These are phyloP conservation scores for Pythium aquatile DNA, from an alignment of 352 stramenopile species.

Conservation along the genomic window DNA sequence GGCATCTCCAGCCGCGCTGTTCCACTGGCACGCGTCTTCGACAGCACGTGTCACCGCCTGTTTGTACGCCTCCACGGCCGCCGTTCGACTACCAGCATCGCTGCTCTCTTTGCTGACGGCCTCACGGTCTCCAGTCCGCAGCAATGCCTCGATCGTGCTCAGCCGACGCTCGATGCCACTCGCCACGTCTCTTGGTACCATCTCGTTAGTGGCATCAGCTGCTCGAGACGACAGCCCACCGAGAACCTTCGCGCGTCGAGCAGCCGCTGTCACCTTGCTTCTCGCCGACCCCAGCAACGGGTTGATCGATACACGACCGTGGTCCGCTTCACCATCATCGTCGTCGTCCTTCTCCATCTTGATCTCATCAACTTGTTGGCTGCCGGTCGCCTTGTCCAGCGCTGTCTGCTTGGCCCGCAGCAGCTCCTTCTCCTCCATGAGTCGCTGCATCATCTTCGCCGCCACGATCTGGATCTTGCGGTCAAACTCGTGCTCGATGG, in stretches of 20 bases:
- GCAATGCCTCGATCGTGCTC: conserved; percentile 21
- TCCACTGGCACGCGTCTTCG: conserved; percentile 19
- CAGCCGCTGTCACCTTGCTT: not conserved
- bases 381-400: conserved; percentile 15
- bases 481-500: conserved; percentile 53
- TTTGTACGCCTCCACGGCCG: conserved; percentile 10
- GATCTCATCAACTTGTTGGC: not conserved
- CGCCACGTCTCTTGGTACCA: not conserved
- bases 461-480: conserved; percentile 47
- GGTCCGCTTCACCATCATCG: not conserved
- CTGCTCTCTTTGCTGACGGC: not conserved
- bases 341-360: conserved; percentile 1
- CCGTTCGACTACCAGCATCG: not conserved
- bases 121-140: not conserved
- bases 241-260: not conserved
- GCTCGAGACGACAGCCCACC: not conserved
- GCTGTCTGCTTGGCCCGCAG: conserved; percentile 38
- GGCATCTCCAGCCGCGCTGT: not conserved
- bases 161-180: conserved; percentile 15
- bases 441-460: conserved; percentile 47
- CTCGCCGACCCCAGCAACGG: not conserved
- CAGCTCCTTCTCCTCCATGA: conserved; percentile 52
- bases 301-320: not conserved
- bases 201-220: not conserved
- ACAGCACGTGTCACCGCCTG: conserved; percentile 10